Percentiles rank a stretch among this genome's conserved stretches.
Evolutionary conservation across 495 filamentous ascomycete species (phyloP).

Genomic region (Neurospora tetraspora): DNA sequence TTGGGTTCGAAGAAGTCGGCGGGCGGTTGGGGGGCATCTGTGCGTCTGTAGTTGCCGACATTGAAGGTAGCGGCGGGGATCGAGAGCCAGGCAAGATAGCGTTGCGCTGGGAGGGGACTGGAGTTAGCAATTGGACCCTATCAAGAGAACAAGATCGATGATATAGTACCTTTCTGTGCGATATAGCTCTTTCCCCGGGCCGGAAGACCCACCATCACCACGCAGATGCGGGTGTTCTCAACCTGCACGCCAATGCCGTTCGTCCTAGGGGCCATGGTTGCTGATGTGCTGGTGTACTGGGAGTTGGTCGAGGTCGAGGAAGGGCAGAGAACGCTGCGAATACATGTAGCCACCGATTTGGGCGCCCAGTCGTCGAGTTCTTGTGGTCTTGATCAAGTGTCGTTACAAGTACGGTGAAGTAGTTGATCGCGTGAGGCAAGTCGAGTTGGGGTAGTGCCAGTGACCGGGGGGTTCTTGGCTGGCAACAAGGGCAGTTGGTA

Average conservation of each 20-base stretch:
- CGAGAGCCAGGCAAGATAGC: slow-evolving; percentile 92
- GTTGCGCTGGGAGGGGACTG: slow-evolving; percentile 53
- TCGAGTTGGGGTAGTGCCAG: background rate
- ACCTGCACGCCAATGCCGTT: slow-evolving; percentile 54
- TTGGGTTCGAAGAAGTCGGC: slow-evolving; percentile 88
- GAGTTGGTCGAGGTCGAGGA: slow-evolving; percentile 1
- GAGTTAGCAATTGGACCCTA: slow-evolving; percentile 10
- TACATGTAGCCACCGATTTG: slow-evolving; percentile 24
- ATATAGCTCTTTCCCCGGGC: slow-evolving; percentile 95
- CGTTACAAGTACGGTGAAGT: background rate
- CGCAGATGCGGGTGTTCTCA: slow-evolving; percentile 90
- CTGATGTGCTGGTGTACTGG: slow-evolving; percentile 3
- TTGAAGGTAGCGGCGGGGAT: slow-evolving; percentile 92
- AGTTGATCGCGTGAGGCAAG: slow-evolving; percentile 23
- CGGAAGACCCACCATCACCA: slow-evolving; percentile 97
- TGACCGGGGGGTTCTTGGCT: slow-evolving; percentile 3
- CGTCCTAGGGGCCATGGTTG: slow-evolving; percentile 34
- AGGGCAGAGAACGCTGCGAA: slow-evolving; percentile 8
- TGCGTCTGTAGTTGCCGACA: slow-evolving; percentile 85
- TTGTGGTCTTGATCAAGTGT: background rate
- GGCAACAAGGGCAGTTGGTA: background rate
- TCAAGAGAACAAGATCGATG: background rate
- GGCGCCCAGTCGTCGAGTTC: background rate
- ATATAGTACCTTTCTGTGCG: slow-evolving; percentile 74
- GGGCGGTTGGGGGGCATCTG: slow-evolving; percentile 71